Percentiles rank a stretch among this genome's conserved stretches.
phyloP scores from a whole-genome alignment of 1,284 basidiomycete genomes.

The Irpex sp. region DNA sequence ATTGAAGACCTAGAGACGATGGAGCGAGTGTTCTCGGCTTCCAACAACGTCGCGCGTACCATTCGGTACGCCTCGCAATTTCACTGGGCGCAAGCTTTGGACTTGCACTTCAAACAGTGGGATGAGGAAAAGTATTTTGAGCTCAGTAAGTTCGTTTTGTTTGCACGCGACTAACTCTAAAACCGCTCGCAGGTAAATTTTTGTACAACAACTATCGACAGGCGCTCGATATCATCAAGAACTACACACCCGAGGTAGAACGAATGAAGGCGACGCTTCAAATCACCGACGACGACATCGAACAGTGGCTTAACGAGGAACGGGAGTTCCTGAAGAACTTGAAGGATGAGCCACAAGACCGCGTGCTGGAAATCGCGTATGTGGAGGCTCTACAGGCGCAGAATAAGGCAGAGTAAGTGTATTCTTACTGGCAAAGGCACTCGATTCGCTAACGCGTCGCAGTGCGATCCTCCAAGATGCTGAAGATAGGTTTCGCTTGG shows the following conservation, averaged over 20 bases:
- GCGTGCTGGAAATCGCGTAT: conserved; percentile 10
- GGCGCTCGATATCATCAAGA: conserved; percentile 14
- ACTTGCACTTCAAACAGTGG: conserved; percentile 20
- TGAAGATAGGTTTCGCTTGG: not conserved
- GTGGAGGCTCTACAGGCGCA: conserved; percentile 10
- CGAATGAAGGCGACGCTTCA: not conserved
- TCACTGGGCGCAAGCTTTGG: conserved; percentile 18
- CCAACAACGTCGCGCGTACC: conserved; percentile 19
- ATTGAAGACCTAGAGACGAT: conserved; percentile 23
- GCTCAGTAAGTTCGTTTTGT: not conserved
- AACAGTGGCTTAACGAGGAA: conserved; percentile 13
- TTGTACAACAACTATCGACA: conserved; percentile 19
- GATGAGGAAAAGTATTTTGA: conserved; percentile 22
- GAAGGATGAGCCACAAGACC: conserved; percentile 11
- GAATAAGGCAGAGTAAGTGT: not conserved
- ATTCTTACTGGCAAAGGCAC: not conserved
- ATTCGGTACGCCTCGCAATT: conserved; percentile 21
- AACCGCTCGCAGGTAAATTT: conserved; percentile 10
- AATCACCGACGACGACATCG: conserved; percentile 11
- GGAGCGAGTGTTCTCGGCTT: conserved; percentile 22
- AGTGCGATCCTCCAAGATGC: not conserved
- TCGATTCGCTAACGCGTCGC: not conserved
- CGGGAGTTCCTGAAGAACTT: conserved; percentile 5
- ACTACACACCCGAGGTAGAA: not conserved
- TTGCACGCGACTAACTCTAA: not conserved